Evolutionary conservation across 106 monocot genomes (phyloP), one percentile per base, ranked within the genome.

Genomic region (Chionographis japonica): DNA sequence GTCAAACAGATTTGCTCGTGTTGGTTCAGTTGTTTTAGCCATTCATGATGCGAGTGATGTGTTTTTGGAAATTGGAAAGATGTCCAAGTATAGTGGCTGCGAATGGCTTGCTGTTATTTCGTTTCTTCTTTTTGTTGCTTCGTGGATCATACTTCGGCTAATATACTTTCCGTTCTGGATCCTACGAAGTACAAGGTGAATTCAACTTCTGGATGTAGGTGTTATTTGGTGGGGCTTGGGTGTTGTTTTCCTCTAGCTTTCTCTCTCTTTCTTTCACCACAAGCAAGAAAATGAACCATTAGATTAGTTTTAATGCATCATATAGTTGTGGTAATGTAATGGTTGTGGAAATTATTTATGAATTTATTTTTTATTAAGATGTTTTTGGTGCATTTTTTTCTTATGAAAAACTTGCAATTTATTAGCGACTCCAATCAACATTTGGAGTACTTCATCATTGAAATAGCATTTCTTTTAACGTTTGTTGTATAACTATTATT

Each of bases 31-130:
- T 68, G 86, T 91, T 67, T 63, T 95, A 67, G 91, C 91, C 54
- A 40, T 97, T 79, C 92, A 92, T 77, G 95, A 97, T 85, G 91
- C 92, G 73, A 84, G 78, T 79, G 95, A 97, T 72, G 83, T 97
- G 52, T 97, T 97, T 66, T 72, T 97, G 71, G 95, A 97, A 78
- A 56, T 68, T 7, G 95, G 84, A 60, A 95, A 95, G 68, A 95
- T 95, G 91, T 82, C 91, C 38, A 91, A 92, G 78, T 95, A 95
- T 67, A 72, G 79, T 80, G 84, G 80, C n/a, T 68, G 46, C 61
- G 84, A 95, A 19, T 60, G 68, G 73, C 69, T 95, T 74, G 91
- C 95, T 63, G 39, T 36, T 37, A 2, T 78, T 19, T 38, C 81
- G 37, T 89, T 95, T 80, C 59, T 80, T 66, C 64, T 82, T 50